Evolutionary conservation across 208 protist genomes (phyloP).

Genomic region (Tetramitus jugosus): DNA sequence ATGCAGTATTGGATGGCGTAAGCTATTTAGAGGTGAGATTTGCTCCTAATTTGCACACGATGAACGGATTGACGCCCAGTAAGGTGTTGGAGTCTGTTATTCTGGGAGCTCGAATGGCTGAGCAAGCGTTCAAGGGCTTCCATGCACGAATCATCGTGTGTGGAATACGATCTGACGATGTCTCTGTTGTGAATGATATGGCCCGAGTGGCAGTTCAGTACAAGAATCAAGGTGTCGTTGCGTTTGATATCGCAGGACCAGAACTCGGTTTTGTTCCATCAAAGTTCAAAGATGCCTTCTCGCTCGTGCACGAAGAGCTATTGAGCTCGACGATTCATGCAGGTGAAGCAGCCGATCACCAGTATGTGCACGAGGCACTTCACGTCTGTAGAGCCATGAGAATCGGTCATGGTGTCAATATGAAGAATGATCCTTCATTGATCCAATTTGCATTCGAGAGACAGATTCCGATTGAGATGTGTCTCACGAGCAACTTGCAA

Average conservation of each 20-base stretch:
- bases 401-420: constrained; percentile 7
- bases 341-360: background rate
- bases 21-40: constrained; percentile 7
- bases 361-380: background rate
- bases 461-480: background rate
- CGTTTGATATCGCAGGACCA: background rate
- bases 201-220: background rate
- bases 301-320: background rate
- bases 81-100: background rate
- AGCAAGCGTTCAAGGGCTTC: background rate
- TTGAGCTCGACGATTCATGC: background rate
- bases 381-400: background rate
- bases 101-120: background rate
- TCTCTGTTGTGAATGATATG: background rate
- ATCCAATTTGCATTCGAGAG: background rate
- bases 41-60: background rate
- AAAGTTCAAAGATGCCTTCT: background rate
- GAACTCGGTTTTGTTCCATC: background rate
- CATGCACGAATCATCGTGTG: background rate
- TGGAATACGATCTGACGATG: background rate
- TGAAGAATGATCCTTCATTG: background rate
- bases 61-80: background rate
- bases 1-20: background rate
- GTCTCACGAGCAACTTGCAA: background rate
- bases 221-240: background rate